phyloP scores from a whole-genome alignment of 2,329 filamentous ascomycete genomes.

The Didymella arachidicola region DNA sequence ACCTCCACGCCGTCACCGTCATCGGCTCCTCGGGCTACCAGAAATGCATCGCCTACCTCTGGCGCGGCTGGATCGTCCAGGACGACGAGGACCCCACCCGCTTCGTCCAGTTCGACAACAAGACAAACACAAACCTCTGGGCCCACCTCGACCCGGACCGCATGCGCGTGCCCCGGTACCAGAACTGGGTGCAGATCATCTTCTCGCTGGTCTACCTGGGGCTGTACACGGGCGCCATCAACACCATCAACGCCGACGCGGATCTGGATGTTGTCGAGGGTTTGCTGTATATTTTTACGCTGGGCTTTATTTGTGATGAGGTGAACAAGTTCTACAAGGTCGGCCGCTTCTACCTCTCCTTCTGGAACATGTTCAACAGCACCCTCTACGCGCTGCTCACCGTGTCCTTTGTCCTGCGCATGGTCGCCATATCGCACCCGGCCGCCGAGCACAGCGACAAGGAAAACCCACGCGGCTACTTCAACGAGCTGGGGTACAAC shows the following conservation, averaged over 20 bases:
- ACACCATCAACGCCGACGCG: constrained; percentile 86
- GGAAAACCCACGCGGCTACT: constrained; percentile 61
- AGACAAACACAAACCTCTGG: constrained; percentile 79
- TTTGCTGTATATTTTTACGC: constrained; percentile 86
- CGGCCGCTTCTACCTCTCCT: constrained; percentile 86
- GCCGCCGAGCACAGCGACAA: constrained; percentile 2
- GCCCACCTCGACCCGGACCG: constrained; percentile 90
- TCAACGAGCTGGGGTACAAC: constrained; percentile 88
- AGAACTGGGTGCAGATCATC: constrained; percentile 87
- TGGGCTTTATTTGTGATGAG: constrained; percentile 91
- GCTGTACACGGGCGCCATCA: constrained; percentile 90
- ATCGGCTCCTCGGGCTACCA: constrained; percentile 95
- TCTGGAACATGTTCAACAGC: constrained; percentile 96
- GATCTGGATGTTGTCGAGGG: constrained; percentile 85
- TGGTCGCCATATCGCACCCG: constrained; percentile 74
- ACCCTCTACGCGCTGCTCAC: constrained; percentile 80
- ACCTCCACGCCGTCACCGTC: constrained; percentile 85
- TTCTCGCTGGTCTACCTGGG: constrained; percentile 83
- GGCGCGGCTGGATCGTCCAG: constrained; percentile 96
- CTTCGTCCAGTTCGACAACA: constrained; percentile 86
- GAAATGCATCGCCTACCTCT: constrained; percentile 91
- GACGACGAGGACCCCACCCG: constrained; percentile 88
- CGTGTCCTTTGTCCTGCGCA: constrained; percentile 78
- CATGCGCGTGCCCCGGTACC: constrained; percentile 90
- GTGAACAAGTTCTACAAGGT: constrained; percentile 91